Evolutionary conservation across 768 basidiomycete species (phyloP), one percentile per base, ranked within the genome.

Genomic region (Trametes cubensis): DNA sequence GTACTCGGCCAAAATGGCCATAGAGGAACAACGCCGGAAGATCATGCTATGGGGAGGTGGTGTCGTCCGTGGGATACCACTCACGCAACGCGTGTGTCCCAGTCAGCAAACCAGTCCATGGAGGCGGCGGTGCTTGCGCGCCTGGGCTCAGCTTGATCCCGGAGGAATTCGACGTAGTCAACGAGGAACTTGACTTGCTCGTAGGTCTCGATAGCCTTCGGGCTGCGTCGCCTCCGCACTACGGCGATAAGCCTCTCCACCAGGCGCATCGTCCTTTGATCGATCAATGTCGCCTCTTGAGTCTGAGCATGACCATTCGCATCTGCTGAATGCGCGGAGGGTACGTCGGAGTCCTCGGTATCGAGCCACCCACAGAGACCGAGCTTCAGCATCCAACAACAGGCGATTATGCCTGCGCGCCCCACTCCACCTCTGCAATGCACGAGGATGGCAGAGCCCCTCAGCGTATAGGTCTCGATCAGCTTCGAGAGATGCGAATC

Each of bases 371-470:
- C 91, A 69, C 83, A 95, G n/a, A 97, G 80, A 4, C 95, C 95
- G 63, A 97, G 85, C 73, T 92, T 93, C 61, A 96, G 80, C 72
- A 92, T 81, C 95, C 95, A 98, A 69, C 91, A 94, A 66, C 89
- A 92, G 2, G 94, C 95, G 47, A 98, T 81, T 25, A 98, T 81
- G 0, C 95, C 96, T 0, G 95, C 96, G 18, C 95, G 84, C 3
- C 95, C 95, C 7, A 98, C 90, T 4, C 96, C 96, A 17, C 95
- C 95, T 18, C 95, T 85, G 72, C 96, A 98, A 68, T 98, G 96
- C 14, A 89, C 90, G 13, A 96, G 81, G 10, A 95, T 81, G 10
- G 85, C 81, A 0, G 83, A 71, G 2, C 95, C 93, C 6, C 76
- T 77, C 4, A 95, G 78, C 0, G 94, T 89, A 69, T 96, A 96